phyloP scores from a whole-genome alignment of 1,139 yeast genomes.

The Geotrichum candidum region DNA sequence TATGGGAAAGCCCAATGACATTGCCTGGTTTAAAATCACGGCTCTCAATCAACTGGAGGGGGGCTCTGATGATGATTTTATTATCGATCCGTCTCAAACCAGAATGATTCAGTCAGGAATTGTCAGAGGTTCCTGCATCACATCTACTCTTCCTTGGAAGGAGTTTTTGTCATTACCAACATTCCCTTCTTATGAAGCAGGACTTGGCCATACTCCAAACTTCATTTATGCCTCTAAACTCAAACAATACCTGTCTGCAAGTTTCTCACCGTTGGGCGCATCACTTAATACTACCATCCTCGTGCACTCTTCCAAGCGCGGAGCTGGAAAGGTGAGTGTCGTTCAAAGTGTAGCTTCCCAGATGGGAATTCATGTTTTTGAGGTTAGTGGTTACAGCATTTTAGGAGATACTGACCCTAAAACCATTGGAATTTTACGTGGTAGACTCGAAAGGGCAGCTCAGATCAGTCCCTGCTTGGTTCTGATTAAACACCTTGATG shows the following conservation, averaged over 20 bases:
- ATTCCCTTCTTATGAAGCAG: slow-evolving; percentile 33
- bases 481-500: slow-evolving; percentile 68
- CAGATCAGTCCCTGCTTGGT: slow-evolving; percentile 46
- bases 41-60: slow-evolving; percentile 36
- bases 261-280: slow-evolving; percentile 33
- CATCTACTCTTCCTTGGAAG: slow-evolving; percentile 47
- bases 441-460: slow-evolving; percentile 61
- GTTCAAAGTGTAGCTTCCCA: slow-evolving; percentile 51
- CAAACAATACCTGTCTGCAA: slow-evolving; percentile 34
- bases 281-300: slow-evolving; percentile 57
- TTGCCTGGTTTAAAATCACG: slow-evolving; percentile 76
- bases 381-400: slow-evolving; percentile 57
- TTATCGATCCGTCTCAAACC: slow-evolving; percentile 60
- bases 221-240: slow-evolving; percentile 49
- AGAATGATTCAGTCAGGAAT: slow-evolving; percentile 63
- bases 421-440: slow-evolving; percentile 70
- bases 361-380: slow-evolving; percentile 63
- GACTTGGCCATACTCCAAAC: slow-evolving; percentile 36
- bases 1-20: slow-evolving; percentile 58
- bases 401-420: slow-evolving; percentile 64
- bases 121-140: slow-evolving; percentile 36
- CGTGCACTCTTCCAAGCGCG: slow-evolving; percentile 63
- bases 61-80: slow-evolving; percentile 42
- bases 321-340: slow-evolving; percentile 71
- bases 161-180: slow-evolving; percentile 41